Conservation (phyloP, 306 rosid genomes). For the Cicer cuneatum region DNA sequence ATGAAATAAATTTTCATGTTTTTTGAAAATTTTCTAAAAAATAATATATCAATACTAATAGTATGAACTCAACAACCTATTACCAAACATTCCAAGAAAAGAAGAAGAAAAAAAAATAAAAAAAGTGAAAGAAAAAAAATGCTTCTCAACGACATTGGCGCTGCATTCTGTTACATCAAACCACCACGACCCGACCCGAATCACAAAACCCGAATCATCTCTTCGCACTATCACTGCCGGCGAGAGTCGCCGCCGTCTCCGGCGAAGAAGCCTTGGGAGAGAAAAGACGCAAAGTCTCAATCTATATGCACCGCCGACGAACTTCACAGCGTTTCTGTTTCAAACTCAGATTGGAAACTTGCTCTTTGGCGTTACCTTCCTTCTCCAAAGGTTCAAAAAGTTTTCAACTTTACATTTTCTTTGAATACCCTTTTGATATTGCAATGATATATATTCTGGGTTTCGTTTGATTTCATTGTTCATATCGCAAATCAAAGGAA, state of each 20-base stretch:
- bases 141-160: conserved; percentile 45
- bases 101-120: background rate
- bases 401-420: background rate
- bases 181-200: conserved; percentile 52
- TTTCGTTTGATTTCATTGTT: conserved; percentile 26
- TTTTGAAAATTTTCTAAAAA: no score
- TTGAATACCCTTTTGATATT: conserved; percentile 35
- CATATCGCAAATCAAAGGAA: background rate
- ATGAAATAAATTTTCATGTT: no score
- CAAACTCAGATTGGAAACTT: conserved; percentile 84
- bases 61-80: background rate
- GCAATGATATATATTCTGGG: conserved; percentile 34
- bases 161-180: conserved; percentile 8
- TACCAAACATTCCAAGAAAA: background rate
- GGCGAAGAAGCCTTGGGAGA: conserved; percentile 44
- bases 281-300: conserved; percentile 38
- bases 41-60: no score
- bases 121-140: conserved; percentile 3
- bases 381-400: conserved; percentile 58
- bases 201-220: conserved; percentile 25
- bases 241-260: background rate
- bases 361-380: conserved; percentile 97
- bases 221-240: background rate
- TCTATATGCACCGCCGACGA: conserved; percentile 82
- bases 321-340: conserved; percentile 73